A percentile compares a stretch with the other conserved stretches of the same genome.
Conservation (phyloP, 176 grass and related monocot genomes). For the Carex scoparia region DNA sequence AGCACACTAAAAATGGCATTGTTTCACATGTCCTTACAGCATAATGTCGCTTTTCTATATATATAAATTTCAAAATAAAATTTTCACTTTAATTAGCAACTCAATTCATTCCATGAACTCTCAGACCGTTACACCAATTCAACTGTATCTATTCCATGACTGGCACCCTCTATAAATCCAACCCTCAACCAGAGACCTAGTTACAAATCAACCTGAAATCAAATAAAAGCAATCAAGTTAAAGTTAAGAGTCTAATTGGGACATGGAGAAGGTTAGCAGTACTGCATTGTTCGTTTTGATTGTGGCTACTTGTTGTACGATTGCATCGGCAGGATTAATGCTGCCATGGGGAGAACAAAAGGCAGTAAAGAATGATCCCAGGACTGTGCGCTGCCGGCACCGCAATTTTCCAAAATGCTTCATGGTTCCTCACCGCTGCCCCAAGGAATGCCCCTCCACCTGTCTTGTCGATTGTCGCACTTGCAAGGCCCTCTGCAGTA, state of each 20-base stretch:
- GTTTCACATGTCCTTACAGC: neutral
- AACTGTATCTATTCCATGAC: neutral
- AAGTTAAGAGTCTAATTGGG: neutral
- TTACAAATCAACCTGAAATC: neutral
- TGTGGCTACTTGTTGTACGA: neutral
- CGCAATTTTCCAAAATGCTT: neutral
- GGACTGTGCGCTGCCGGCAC: conserved; percentile 20
- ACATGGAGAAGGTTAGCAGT: conserved; percentile 1
- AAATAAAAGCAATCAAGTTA: neutral
- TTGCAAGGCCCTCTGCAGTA: conserved; percentile 25
- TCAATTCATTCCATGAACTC: neutral
- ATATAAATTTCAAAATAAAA: neutral
- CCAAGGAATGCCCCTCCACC: neutral
- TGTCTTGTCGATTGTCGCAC: conserved; percentile 13
- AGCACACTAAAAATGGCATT: neutral
- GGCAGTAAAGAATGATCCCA: neutral
- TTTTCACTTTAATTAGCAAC: neutral
- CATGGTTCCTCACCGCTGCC: conserved; percentile 14
- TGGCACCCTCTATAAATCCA: conserved; percentile 5
- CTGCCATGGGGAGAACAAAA: neutral
- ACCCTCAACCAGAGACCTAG: neutral
- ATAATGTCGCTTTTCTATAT: neutral
- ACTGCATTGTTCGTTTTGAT: neutral
- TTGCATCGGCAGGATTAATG: neutral
- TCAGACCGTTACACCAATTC: neutral